Conservation (phyloP, 257 asterid species). For the Solanum pimpinellifolium region DNA sequence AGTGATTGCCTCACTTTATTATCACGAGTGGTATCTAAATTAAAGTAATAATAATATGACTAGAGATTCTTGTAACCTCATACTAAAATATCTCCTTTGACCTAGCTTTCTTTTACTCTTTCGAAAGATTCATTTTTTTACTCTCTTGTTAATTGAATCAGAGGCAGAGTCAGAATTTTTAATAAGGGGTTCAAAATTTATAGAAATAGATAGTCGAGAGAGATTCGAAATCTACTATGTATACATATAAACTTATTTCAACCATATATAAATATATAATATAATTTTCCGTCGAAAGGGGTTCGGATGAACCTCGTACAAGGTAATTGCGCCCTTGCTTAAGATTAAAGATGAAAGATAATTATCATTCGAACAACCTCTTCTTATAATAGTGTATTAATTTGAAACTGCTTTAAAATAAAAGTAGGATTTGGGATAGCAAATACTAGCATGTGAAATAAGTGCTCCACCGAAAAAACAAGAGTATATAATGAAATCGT, state of each 20-base stretch:
- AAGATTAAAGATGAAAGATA: too few relatives aligned
- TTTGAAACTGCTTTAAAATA: too few relatives aligned
- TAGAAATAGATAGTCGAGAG: too few relatives aligned
- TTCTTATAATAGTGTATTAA: not conserved
- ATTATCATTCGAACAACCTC: not conserved
- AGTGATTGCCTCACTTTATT: not conserved
- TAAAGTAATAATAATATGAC: not conserved
- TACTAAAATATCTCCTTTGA: not conserved
- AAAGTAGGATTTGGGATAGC: not conserved
- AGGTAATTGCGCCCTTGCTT: too few relatives aligned
- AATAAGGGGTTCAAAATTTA: too few relatives aligned
- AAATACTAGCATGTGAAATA: not conserved
- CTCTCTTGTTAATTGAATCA: too few relatives aligned
- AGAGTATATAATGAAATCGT: not conserved
- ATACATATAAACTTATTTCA: too few relatives aligned
- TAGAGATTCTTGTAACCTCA: not conserved
- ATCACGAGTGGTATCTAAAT: not conserved
- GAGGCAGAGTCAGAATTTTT: too few relatives aligned
- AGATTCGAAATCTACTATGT: too few relatives aligned
- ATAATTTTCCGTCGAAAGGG: rapidly evolving
- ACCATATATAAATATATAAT: too few relatives aligned
- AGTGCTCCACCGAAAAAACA: not conserved
- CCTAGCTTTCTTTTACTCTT: not conserved
- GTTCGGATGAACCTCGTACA: too few relatives aligned
- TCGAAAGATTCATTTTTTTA: too few relatives aligned